Percentiles rank a stretch among this genome's conserved stretches.
These are phyloP conservation scores for Alternaria ventricosa DNA, from an alignment of 2,329 filamentous ascomycete genomes.

Conservation along the genomic window DNA sequence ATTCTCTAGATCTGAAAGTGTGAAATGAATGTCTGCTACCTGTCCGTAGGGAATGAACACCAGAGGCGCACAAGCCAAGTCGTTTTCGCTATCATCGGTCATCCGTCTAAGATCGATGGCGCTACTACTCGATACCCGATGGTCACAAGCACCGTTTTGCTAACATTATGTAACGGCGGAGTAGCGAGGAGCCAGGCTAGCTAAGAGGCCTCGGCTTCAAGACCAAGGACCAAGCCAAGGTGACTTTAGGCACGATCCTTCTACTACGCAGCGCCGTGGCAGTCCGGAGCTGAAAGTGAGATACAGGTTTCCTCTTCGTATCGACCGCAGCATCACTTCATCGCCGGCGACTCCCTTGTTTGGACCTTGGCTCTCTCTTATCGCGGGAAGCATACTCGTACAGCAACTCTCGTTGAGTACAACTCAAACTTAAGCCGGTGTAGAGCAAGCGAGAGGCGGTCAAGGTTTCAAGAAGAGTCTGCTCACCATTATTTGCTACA, in stretches of 20 bases:
- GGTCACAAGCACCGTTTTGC: background rate
- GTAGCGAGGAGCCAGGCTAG: background rate
- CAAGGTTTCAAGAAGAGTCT: background rate
- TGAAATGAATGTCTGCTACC: background rate
- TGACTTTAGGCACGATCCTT: background rate
- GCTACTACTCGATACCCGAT: background rate
- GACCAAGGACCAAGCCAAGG: background rate
- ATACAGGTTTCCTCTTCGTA: background rate
- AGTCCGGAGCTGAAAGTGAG: background rate
- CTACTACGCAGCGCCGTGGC: background rate
- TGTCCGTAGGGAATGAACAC: background rate
- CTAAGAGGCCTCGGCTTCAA: background rate
- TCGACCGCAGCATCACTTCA: background rate
- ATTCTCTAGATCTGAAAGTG: background rate
- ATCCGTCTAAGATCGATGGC: background rate
- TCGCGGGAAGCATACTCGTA: background rate
- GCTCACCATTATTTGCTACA: background rate
- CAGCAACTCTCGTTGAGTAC: background rate
- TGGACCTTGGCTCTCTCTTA: background rate
- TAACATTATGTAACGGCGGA: background rate
- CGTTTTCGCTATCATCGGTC: background rate
- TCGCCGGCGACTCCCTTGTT: background rate
- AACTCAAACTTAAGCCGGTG: background rate
- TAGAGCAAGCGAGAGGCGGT: background rate
- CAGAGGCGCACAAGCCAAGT: background rate